Evolutionary conservation across 176 grass and related monocot species (phyloP).

Genomic region (Lolium rigidum): DNA sequence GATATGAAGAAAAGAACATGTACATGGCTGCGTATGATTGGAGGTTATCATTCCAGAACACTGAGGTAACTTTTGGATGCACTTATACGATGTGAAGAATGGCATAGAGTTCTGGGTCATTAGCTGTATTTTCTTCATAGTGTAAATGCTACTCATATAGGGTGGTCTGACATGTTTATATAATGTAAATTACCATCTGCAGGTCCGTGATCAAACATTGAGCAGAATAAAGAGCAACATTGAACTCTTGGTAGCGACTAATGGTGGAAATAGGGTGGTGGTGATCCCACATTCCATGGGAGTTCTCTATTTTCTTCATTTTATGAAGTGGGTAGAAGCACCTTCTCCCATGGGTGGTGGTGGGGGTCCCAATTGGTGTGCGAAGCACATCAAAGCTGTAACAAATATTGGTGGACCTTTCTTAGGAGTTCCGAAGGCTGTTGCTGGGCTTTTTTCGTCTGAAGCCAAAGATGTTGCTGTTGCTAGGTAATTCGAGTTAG

Average conservation of each 20-base stretch:
- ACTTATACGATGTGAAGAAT: background rate
- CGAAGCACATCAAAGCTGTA: slow-evolving; percentile 93
- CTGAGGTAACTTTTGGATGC: slow-evolving; percentile 65
- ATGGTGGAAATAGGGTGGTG: slow-evolving; percentile 94
- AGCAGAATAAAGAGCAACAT: slow-evolving; percentile 99
- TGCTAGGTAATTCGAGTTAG: slow-evolving; percentile 66
- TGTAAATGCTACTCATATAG: slow-evolving; percentile 33
- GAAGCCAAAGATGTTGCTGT: slow-evolving; percentile 99
- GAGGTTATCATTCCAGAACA: slow-evolving; percentile 98
- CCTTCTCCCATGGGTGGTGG: slow-evolving; percentile 92
- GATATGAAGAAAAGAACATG: slow-evolving; percentile 99
- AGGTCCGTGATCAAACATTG: slow-evolving; percentile 93
- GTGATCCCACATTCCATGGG: slow-evolving; percentile 99
- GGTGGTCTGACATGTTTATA: slow-evolving; percentile 13
- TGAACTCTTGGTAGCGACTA: slow-evolving; percentile 90
- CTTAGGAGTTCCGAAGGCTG: slow-evolving; percentile 92
- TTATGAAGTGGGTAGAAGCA: slow-evolving; percentile 99
- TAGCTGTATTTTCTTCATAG: background rate
- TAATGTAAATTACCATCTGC: slow-evolving; percentile 27
- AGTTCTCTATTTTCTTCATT: slow-evolving; percentile 96
- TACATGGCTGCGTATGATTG: slow-evolving; percentile 99
- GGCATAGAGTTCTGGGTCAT: slow-evolving; percentile 23
- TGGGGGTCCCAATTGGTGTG: slow-evolving; percentile 90
- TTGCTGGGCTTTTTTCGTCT: slow-evolving; percentile 90
- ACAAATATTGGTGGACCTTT: slow-evolving; percentile 97